These are phyloP conservation scores for Aspergillus novofumigatus DNA, from an alignment of 2,329 filamentous ascomycete genomes.

Conservation along the genomic window DNA sequence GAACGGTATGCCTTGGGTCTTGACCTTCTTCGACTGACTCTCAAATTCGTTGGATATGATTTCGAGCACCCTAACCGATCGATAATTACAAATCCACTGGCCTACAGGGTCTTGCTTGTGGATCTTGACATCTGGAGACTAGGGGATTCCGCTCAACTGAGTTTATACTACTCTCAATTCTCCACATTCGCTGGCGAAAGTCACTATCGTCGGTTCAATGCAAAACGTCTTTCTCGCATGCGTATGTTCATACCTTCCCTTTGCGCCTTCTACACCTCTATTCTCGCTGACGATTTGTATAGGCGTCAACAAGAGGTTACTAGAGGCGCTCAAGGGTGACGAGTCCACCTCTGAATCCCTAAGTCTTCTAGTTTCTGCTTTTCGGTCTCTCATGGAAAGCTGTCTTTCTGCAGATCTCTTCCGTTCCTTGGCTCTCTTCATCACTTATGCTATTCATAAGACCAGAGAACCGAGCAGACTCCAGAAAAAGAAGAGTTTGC, in stretches of 20 bases:
- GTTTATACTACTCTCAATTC: slow-evolving; percentile 91
- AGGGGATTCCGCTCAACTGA: slow-evolving; percentile 70
- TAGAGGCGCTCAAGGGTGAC: slow-evolving; percentile 88
- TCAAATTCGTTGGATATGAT: slow-evolving; percentile 86
- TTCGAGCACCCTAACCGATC: slow-evolving; percentile 75
- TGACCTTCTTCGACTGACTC: slow-evolving; percentile 68
- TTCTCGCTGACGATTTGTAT: slow-evolving; percentile 15
- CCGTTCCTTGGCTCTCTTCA: slow-evolving; percentile 81
- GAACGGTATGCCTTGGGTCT: slow-evolving; percentile 51
- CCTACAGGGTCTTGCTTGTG: slow-evolving; percentile 85
- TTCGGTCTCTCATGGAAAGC: slow-evolving; percentile 73
- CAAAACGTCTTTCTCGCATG: slow-evolving; percentile 81
- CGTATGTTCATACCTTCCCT: slow-evolving; percentile 53
- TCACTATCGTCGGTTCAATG: slow-evolving; percentile 89
- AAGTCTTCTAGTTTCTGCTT: slow-evolving; percentile 70
- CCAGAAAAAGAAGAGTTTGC: slow-evolving; percentile 44
- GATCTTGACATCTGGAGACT: slow-evolving; percentile 92
- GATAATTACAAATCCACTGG: slow-evolving; percentile 91
- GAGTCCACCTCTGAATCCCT: slow-evolving; percentile 68
- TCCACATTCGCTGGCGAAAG: slow-evolving; percentile 82
- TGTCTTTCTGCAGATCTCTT: slow-evolving; percentile 81
- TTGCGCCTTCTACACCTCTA: background rate
- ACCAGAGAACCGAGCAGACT: slow-evolving; percentile 40
- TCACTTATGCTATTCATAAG: slow-evolving; percentile 85
- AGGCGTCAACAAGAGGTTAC: slow-evolving; percentile 85